These are phyloP conservation scores for Beauveria caledonica DNA, from an alignment of 2,329 filamentous ascomycete species.

Conservation along the genomic window DNA sequence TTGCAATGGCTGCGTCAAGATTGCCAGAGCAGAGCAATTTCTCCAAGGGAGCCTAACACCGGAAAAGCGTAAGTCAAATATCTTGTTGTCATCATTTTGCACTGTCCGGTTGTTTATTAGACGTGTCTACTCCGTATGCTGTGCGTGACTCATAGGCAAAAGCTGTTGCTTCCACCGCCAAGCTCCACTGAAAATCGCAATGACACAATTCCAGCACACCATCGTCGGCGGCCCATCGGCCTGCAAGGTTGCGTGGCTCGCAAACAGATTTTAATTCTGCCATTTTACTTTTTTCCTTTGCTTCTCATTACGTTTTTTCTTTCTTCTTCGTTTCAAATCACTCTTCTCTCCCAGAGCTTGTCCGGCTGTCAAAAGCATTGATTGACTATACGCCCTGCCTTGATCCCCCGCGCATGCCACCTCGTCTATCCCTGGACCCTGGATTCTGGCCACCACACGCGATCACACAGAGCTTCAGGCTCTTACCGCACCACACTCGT, in stretches of 20 bases:
- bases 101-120: too few species aligned
- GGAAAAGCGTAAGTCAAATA: not conserved
- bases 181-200: slow-evolving; percentile 10
- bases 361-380: too few species aligned
- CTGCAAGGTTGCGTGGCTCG: not conserved
- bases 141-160: not conserved
- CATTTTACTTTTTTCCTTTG: not conserved
- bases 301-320: not conserved
- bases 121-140: not conserved
- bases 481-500: not conserved
- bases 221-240: slow-evolving; percentile 3
- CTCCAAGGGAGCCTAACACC: not conserved
- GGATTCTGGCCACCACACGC: not conserved
- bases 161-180: not conserved
- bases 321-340: not conserved
- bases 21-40: slow-evolving; percentile 6
- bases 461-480: not conserved
- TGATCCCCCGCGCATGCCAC: not conserved
- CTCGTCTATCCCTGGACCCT: not conserved
- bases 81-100: not conserved
- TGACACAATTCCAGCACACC: slow-evolving; percentile 12
- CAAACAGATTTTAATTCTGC: not conserved
- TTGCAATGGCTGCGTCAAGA: slow-evolving; percentile 7
- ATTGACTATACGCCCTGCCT: too few species aligned
- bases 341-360: not conserved